phyloP scores from a whole-genome alignment of 108 stramenopile genomes.

The Cyclotella sp. region DNA sequence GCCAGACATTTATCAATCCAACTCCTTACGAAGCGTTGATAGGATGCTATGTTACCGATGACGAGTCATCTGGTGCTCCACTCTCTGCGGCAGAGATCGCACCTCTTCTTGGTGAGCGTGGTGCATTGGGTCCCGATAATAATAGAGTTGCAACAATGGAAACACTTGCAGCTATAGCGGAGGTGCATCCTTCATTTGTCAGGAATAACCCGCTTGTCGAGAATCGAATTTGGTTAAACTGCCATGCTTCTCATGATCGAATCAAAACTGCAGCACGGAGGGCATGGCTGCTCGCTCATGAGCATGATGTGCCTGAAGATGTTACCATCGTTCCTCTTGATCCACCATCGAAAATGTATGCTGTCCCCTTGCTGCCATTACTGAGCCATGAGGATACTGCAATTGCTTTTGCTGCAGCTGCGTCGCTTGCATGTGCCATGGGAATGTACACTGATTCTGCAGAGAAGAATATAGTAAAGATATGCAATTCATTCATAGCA shows the following conservation, averaged over 20 bases:
- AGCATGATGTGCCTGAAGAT: slow-evolving; percentile 42
- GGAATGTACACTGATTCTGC: slow-evolving; percentile 69
- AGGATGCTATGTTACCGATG: slow-evolving; percentile 66
- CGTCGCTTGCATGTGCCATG: slow-evolving; percentile 69
- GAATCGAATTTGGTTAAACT: slow-evolving; percentile 86
- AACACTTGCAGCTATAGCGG: slow-evolving; percentile 69
- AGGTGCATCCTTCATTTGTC: slow-evolving; percentile 61
- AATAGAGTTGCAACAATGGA: slow-evolving; percentile 80
- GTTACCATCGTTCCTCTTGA: slow-evolving; percentile 30
- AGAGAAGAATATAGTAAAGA: slow-evolving; percentile 66
- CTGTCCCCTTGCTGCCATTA: slow-evolving; percentile 80
- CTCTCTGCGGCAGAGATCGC: slow-evolving; percentile 76
- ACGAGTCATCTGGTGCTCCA: slow-evolving; percentile 38
- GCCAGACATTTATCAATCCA: slow-evolving; percentile 82
- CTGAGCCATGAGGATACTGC: slow-evolving; percentile 62
- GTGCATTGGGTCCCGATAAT: slow-evolving; percentile 76
- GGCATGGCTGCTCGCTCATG: slow-evolving; percentile 68
- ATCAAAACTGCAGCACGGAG: slow-evolving; percentile 69
- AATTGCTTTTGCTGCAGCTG: slow-evolving; percentile 75
- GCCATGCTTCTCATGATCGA: slow-evolving; percentile 69
- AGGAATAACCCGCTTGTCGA: slow-evolving; percentile 86
- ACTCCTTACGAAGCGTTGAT: slow-evolving; percentile 79
- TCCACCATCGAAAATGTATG: slow-evolving; percentile 83
- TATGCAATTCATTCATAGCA: slow-evolving; percentile 76
- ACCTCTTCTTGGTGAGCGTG: slow-evolving; percentile 78